Evolutionary conservation across 352 stramenopile species (phyloP), one percentile per base, ranked within the genome.

Genomic region (Globisporangium splendens): DNA sequence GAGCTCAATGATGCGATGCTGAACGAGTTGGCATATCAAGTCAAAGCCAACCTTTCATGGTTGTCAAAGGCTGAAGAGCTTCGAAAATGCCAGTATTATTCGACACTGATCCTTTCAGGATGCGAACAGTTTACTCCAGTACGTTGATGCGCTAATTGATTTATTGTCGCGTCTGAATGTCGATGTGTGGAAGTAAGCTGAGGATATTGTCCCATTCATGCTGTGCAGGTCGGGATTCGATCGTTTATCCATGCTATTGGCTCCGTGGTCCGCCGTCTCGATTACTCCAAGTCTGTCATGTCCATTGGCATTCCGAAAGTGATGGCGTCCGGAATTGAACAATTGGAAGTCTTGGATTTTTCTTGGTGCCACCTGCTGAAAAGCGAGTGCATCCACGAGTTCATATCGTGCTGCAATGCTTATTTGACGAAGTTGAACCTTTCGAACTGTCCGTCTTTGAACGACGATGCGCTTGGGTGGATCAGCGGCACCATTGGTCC

Each of bases 391-490:
- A 56, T 91, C 20, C 81, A 75, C 20, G 78, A 77, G 47, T 88
- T 93, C 47, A 79, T 91, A n/a, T 83, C 74, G 1, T 91, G 83
- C 56, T 89, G 81, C 58, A 89, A 70, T 18, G 54, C 58, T 6
- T 75, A 70, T 8, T 56, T 93, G 38, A 83, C 72, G 5, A 70
- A 66, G 21, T 58, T 89, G 18, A 86, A 88, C 61, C 67, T 90
- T 0, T 87, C 79, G 6, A 62, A 71, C 42, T 91, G 83, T 43
- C 52, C 65, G 8, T 66, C 70, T 24, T 59, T 93, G 46, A 89
- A 81, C 47, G 83, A 93, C 56, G 83, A 93, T 39, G 77, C 76
- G 3, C 53, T 93, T 35, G 79, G 79, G 0, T 91, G 80, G 78
- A 79, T 93, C 28, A 72, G 73, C n/a, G 82, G 82, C 7, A 63